Base-by-base conservation (phyloP, 2,329 filamentous ascomycete species). In the Rhynchosporium graminicola region DNA sequence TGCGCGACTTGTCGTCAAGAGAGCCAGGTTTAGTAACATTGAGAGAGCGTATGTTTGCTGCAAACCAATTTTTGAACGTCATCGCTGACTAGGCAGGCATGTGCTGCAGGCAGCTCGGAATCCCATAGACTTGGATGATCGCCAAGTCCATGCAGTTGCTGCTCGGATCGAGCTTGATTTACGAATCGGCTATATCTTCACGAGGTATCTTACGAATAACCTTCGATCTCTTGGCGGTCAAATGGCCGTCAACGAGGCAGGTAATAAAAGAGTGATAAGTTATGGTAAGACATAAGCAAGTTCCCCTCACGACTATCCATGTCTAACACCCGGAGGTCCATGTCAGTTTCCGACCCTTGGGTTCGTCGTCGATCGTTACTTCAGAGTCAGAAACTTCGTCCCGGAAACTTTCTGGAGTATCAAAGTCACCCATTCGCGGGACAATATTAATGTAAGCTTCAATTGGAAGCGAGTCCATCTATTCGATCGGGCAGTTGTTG, bases 271-370 rank as follows among this genome's bases (percentile, higher is more conserved):
- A 60, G 78, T 89, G 1, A 83, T 97, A 56, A 96, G 92, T 75
- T 97, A 97, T 72, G 92, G 91, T 90, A 78, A 67, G 78, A 57
- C 36, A 29, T 43, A n/a, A 31, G 33, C 20, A 20, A 20, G 20
- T 20, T 50, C 57, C 13, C 10, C 7, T 7, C 33, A 28, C 26
- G 3, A 50, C 28, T 6, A 7, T n/a, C 8, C 15, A 43, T 13
- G 15, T 2, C 52, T 61, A 33, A 47, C 47, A 47, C 40, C 26
- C 20, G 64, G 12, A 71, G 91, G 85, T 13, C 97, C 93, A 3
- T 99, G 95, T 69, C 95, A 99, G 74, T 99, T 99, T 71, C 95
- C 95, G 1, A 98, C 95, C 0, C 81, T 99, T 4, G 95, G 95
- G 0, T 99, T 99, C 68, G 94, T 99, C 1, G 95, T 99, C 6